These are phyloP conservation scores for Dimargaris cristalligena DNA, from an alignment of 192 early-diverging fungal species.

Conservation along the genomic window DNA sequence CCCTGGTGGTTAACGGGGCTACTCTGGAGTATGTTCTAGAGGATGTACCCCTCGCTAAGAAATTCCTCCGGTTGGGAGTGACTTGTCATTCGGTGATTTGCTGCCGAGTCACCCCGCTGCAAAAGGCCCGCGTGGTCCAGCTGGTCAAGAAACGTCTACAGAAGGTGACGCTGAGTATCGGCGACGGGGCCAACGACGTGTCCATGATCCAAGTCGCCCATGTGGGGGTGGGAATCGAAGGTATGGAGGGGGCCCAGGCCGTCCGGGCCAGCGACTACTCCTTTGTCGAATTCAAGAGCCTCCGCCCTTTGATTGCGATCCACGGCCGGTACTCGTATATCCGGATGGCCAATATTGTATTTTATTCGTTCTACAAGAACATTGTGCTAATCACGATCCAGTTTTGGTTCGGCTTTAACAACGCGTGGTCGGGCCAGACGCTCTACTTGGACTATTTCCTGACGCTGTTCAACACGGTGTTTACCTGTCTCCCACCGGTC, in stretches of 20 bases:
- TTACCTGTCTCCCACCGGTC: constrained; percentile 62
- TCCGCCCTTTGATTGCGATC: constrained; percentile 63
- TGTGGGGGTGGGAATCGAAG: constrained; percentile 83
- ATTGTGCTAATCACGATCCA: constrained; percentile 63
- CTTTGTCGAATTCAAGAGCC: constrained; percentile 78
- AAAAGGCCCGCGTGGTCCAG: constrained; percentile 77
- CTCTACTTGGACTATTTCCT: constrained; percentile 58
- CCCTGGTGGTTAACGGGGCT: constrained; percentile 71
- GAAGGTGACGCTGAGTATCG: constrained; percentile 61
- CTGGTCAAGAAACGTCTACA: constrained; percentile 27
- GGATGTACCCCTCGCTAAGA: constrained; percentile 12
- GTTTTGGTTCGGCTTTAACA: constrained; percentile 56
- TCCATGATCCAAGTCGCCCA: constrained; percentile 91
- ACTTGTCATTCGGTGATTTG: constrained; percentile 59
- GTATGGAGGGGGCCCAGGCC: constrained; percentile 74
- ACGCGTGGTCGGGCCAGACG: constrained; percentile 51
- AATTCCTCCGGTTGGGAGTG: constrained; percentile 36
- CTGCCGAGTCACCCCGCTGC: constrained; percentile 75
- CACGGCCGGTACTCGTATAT: constrained; percentile 82
- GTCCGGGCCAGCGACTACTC: constrained; percentile 75
- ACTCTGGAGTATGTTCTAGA: constrained; percentile 33
- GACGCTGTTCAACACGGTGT: constrained; percentile 68
- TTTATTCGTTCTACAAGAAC: constrained; percentile 84
- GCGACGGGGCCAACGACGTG: constrained; percentile 91
- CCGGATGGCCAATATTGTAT: constrained; percentile 56